Base-by-base conservation (phyloP, 1,284 basidiomycete species). In the Ganoderma lucidum region DNA sequence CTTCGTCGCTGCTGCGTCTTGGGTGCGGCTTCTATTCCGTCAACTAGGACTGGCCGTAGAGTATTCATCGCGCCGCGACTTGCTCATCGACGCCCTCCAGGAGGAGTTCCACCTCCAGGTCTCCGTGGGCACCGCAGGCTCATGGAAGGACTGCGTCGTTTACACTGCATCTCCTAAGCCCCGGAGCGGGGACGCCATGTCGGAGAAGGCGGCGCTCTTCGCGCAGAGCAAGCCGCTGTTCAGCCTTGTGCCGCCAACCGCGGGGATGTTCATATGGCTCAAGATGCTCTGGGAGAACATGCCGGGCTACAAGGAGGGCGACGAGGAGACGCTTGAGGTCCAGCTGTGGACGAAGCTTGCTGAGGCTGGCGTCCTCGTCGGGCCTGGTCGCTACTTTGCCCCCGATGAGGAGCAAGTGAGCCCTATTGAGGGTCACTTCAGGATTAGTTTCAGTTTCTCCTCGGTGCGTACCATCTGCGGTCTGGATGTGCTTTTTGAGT, bases 181-280 rank as follows among this genome's bases (percentile, higher is more conserved):
- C 28, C 72, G 74, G 66, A 69, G 68, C 48, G 63, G 64, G 32
- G 71, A 68, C 53, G n/a, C 28, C 23, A 75, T 75, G 74, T 75
- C 71, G 58, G 83, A 90, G 80, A 90, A 90, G 80, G 78, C 75
- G 45, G 74, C 78, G 8, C 63, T 48, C 35, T 60, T 53, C 42
- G 66, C 73, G 41, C 74, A 72, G 48, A 73, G 76, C 48, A 80
- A 81, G 70, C 75, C 83, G 19, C 75, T 91, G 69, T 87, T 94
- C 75, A 90, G 88, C 56, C 90, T 94, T 77, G 86, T 93, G 6
- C 90, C 92, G 6, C 93, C 93, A 0, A 87, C 86, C 0, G 84
- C 88, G 35, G 90, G 90, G 9, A 92, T 92, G 90, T 91, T 91
- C 78, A 70, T 90, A 56, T 92, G 90, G 90, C 87, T 94, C 56